Evolutionary conservation across 177 flowering plant genomes (phyloP).

Genomic region (Vitis hybrid): DNA sequence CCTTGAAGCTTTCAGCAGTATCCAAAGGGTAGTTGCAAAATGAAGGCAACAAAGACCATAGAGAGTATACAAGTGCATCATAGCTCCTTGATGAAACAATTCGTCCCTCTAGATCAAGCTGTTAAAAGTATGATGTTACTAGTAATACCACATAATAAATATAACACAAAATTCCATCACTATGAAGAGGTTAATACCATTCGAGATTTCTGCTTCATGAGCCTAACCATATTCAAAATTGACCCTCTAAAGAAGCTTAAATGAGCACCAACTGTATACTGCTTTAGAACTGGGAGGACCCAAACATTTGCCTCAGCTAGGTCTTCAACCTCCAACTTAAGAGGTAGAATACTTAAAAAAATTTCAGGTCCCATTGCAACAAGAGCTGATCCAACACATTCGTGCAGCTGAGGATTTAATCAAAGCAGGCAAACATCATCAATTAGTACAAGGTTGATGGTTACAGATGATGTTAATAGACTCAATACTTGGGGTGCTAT

Average conservation of each 20-base stretch:
- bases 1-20: slow-evolving; percentile 75
- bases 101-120: slow-evolving; percentile 77
- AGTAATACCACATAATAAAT: slow-evolving; percentile 6
- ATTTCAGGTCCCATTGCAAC: slow-evolving; percentile 87
- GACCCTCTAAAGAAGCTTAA: slow-evolving; percentile 64
- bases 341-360: slow-evolving; percentile 70
- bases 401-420: slow-evolving; percentile 63
- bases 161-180: not conserved
- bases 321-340: slow-evolving; percentile 73
- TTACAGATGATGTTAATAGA: not conserved
- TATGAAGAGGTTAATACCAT: slow-evolving; percentile 41
- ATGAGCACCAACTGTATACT: slow-evolving; percentile 73
- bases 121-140: slow-evolving; percentile 23
- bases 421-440: slow-evolving; percentile 5
- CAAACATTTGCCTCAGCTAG: slow-evolving; percentile 69
- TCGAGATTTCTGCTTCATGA: slow-evolving; percentile 51
- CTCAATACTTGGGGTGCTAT: not conserved
- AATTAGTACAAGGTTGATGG: not conserved
- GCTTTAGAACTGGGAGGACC: slow-evolving; percentile 92
- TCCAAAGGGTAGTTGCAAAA: slow-evolving; percentile 97
- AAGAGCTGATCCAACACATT: slow-evolving; percentile 89
- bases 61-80: slow-evolving; percentile 67
- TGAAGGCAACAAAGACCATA: slow-evolving; percentile 93
- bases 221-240: slow-evolving; percentile 49
- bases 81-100: slow-evolving; percentile 63